Conservation (phyloP, 768 basidiomycete species). For the Mycena leptocephala region DNA sequence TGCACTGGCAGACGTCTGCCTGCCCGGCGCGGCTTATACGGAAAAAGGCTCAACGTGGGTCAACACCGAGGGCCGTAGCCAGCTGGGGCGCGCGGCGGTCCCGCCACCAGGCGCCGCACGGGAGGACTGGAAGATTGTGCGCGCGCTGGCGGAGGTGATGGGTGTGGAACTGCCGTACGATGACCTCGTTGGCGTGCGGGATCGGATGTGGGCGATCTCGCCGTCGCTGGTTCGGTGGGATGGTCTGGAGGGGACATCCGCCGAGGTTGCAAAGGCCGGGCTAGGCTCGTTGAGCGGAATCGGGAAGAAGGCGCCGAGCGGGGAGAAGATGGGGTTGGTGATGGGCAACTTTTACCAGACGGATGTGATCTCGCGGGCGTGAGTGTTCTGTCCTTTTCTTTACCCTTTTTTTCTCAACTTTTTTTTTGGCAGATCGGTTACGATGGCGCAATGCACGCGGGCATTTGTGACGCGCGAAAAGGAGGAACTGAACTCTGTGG, state of each 20-base stretch:
- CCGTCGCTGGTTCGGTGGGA: conserved; percentile 93
- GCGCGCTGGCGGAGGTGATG: conserved; percentile 93
- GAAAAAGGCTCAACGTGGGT: conserved; percentile 94
- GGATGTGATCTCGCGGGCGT: conserved; percentile 95
- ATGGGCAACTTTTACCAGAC: conserved; percentile 97
- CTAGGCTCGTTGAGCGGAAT: conserved; percentile 70
- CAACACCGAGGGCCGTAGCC: conserved; percentile 96
- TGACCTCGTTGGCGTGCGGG: conserved; percentile 85
- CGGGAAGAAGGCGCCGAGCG: conserved; percentile 53
- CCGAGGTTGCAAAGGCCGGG: conserved; percentile 80
- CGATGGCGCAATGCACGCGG: conserved; percentile 95
- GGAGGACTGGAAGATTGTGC: conserved; percentile 98
- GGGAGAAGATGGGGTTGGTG: conserved; percentile 73
- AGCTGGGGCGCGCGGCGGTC: conserved; percentile 93
- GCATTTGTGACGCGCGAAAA: conserved; percentile 87
- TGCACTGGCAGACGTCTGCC: conserved; percentile 95
- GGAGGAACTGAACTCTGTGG: conserved; percentile 67
- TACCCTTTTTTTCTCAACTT: neutral
- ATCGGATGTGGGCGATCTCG: conserved; percentile 97
- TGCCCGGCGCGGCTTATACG: conserved; percentile 95
- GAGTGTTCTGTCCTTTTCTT: conserved; percentile 53
- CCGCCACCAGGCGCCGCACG: conserved; percentile 94
- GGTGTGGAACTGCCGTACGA: conserved; percentile 91
- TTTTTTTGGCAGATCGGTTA: conserved; percentile 69
- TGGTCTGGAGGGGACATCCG: conserved; percentile 81